phyloP scores from a whole-genome alignment of 768 basidiomycete species.

The Hebeloma cylindrosporum region DNA sequence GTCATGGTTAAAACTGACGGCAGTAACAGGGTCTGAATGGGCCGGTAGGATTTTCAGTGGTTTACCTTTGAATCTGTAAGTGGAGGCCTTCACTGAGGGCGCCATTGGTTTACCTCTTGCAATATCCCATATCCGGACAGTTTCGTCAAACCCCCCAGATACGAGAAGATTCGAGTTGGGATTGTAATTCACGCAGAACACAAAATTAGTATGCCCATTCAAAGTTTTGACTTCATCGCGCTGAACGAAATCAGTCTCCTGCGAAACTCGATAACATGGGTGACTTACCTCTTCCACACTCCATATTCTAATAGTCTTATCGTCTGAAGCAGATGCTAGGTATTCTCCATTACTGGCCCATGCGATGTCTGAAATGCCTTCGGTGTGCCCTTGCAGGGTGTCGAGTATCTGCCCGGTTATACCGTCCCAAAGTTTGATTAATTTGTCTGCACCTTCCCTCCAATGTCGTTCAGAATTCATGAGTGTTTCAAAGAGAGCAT shows the following conservation, averaged over 20 bases:
- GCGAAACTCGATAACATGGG: not conserved
- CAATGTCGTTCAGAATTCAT: conserved; percentile 24
- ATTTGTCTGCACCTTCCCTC: conserved; percentile 79
- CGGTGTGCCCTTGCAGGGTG: conserved; percentile 71
- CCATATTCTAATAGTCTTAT: conserved; percentile 88
- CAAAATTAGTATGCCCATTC: conserved; percentile 88
- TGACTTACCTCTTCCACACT: conserved; percentile 59
- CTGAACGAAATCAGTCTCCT: conserved; percentile 33
- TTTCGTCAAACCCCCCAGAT: conserved; percentile 95
- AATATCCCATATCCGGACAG: conserved; percentile 95
- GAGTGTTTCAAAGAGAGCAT: conserved; percentile 5
- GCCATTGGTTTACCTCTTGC: conserved; percentile 62
- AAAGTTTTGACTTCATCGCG: conserved; percentile 63
- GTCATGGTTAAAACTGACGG: conserved; percentile 91
- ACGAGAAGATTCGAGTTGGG: conserved; percentile 88
- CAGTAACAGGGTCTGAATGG: conserved; percentile 96
- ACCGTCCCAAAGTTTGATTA: conserved; percentile 79
- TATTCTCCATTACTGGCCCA: conserved; percentile 84
- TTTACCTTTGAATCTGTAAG: conserved; percentile 50
- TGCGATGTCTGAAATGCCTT: conserved; percentile 88
- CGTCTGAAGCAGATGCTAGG: conserved; percentile 92
- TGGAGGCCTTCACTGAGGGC: not conserved
- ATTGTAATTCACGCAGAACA: conserved; percentile 92
- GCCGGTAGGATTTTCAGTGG: conserved; percentile 89
- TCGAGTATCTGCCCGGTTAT: conserved; percentile 70